Evolutionary conservation across 2,329 filamentous ascomycete genomes (phyloP).

Genomic region (Aspergillus jensenii): DNA sequence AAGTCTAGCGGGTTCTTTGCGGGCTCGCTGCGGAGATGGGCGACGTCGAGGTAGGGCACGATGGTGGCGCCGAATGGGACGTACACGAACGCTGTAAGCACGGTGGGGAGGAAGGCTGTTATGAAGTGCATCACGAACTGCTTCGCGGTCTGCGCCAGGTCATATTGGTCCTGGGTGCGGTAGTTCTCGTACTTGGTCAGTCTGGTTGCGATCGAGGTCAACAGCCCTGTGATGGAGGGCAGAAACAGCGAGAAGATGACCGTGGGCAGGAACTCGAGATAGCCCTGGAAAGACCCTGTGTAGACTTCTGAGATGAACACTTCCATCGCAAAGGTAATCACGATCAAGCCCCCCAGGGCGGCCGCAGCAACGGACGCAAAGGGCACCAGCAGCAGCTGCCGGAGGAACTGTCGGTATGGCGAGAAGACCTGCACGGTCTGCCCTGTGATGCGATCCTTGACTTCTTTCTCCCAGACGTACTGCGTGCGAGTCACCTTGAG

Average conservation of each 20-base stretch:
- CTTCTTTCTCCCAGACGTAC: constrained; percentile 76
- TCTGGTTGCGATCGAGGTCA: constrained; percentile 73
- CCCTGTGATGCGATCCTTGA: constrained; percentile 77
- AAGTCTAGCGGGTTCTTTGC: constrained; percentile 59
- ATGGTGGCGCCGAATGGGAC: constrained; percentile 85
- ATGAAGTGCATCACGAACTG: constrained; percentile 97
- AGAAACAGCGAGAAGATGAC: constrained; percentile 79
- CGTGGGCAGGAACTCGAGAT: constrained; percentile 84
- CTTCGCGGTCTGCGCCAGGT: constrained; percentile 83
- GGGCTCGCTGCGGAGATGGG: constrained; percentile 57
- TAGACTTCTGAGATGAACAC: constrained; percentile 96
- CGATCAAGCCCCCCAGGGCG: constrained; percentile 77
- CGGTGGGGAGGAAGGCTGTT: constrained; percentile 88
- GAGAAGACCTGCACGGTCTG: constrained; percentile 76
- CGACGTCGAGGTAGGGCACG: constrained; percentile 81
- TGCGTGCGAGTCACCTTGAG: constrained; percentile 76
- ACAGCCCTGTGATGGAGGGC: constrained; percentile 71
- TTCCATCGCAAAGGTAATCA: constrained; percentile 85
- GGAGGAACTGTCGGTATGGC: constrained; percentile 68
- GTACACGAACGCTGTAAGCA: constrained; percentile 91
- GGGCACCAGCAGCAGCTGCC: constrained; percentile 78
- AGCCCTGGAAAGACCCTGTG: constrained; percentile 79
- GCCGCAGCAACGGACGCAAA: constrained; percentile 72
- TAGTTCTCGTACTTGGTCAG: constrained; percentile 90
- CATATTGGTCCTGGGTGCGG: constrained; percentile 78